A percentile compares a stretch with the other conserved stretches of the same genome.
phyloP scores from a whole-genome alignment of 108 stramenopile genomes.

The Cyclostephanos invisitatus region DNA sequence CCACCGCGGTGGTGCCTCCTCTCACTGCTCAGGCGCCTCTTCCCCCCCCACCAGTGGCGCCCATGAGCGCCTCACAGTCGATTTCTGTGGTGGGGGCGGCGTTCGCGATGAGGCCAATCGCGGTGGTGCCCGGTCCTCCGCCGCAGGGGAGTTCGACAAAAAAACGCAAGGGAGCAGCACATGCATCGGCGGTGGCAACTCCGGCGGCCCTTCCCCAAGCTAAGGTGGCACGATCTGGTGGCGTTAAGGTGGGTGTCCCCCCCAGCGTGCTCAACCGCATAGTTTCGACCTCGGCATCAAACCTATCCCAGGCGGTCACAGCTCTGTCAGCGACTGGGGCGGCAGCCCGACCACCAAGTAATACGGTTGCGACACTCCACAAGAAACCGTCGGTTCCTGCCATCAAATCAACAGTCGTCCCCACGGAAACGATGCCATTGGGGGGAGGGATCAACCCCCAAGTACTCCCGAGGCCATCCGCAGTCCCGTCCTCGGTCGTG shows the following conservation, averaged over 20 bases:
- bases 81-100: constrained; percentile 4
- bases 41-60: not conserved
- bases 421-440: constrained; percentile 19
- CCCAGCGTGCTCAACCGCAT: constrained; percentile 6
- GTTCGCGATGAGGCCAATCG: constrained; percentile 15
- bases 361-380: not conserved
- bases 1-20: not conserved
- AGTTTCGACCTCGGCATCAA: constrained; percentile 5
- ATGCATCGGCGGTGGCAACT: constrained; percentile 10
- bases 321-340: constrained; percentile 19
- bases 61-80: not conserved
- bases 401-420: constrained; percentile 14
- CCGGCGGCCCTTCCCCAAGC: constrained; percentile 21
- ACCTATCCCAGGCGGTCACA: not conserved
- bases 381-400: constrained; percentile 2
- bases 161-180: constrained; percentile 31
- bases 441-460: constrained; percentile 40
- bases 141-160: constrained; percentile 20
- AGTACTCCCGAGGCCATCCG: constrained; percentile 24
- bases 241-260: constrained; percentile 24
- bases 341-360: constrained; percentile 2
- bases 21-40: constrained; percentile 22
- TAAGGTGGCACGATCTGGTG: constrained; percentile 15
- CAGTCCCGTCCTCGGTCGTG: constrained; percentile 16
- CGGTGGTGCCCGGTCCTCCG: constrained; percentile 2